phyloP scores from a whole-genome alignment of 202 grass and related monocot species.

The Schoenoplectus triqueter region DNA sequence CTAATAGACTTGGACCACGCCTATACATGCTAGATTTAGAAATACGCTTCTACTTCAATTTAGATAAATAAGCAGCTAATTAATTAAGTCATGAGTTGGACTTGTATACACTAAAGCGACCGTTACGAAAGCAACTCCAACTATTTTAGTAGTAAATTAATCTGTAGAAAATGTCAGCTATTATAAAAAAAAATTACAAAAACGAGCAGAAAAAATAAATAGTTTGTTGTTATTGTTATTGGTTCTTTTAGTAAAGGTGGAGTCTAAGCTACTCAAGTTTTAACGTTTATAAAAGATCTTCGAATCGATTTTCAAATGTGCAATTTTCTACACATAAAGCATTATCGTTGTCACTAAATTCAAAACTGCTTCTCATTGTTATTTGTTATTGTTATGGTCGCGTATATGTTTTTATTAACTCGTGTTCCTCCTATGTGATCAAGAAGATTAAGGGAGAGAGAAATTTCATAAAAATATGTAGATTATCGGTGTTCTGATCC shows the following conservation, averaged over 20 bases:
- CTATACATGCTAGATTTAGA: neutral
- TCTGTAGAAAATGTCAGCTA: too few species aligned
- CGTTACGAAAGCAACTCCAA: too few species aligned
- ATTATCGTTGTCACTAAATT: too few species aligned
- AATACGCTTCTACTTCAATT: neutral
- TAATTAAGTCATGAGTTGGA: neutral
- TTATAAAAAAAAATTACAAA: too few species aligned
- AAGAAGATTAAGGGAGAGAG: neutral
- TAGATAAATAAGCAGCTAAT: neutral
- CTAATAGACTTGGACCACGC: slow-evolving; percentile 28
- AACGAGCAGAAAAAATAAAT: too few species aligned
- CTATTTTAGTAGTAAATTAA: too few species aligned
- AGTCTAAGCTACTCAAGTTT: too few species aligned
- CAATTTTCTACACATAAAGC: too few species aligned
- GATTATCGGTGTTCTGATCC: neutral
- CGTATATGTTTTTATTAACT: neutral
- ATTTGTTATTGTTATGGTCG: neutral
- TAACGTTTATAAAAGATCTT: too few species aligned
- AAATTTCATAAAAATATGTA: neutral
- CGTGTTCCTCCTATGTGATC: neutral
- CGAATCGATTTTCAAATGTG: too few species aligned
- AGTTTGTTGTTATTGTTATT: too few species aligned
- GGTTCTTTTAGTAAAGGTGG: too few species aligned
- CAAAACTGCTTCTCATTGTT: neutral
- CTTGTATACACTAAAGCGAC: neutral